Base-by-base conservation (phyloP, 1,284 basidiomycete genomes). In the Cerioporus squamosus region DNA sequence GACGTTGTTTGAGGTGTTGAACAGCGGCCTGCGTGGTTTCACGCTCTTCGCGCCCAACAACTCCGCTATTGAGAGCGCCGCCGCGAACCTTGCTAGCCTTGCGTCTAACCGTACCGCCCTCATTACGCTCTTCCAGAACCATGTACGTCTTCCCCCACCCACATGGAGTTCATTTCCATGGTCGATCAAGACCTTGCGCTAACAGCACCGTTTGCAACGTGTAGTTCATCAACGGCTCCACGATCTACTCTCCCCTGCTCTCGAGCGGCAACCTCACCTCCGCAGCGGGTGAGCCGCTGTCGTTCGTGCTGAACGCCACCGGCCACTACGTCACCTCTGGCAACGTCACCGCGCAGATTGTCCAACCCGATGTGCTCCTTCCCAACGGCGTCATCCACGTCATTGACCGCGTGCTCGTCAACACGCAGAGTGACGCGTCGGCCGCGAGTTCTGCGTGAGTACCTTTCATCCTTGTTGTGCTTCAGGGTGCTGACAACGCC, bases 311-410 rank as follows among this genome's bases (percentile, higher is more conserved):
- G 60, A 92, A 92, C 72, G 74, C 75, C 1, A 81, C 85, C 1
- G 91, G 91, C 2, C 74, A 79, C 0, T 93, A 77, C 69, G 83
- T 93, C 55, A 79, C 74, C 22, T 79, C 75, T 12, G 82, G 81
- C 26, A 81, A 81, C 39, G 74, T 80, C 9, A 81, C 80, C 17
- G 88, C 87, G 9, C 74, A 74, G 62, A 85, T 94, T 66, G 69
- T 88, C 23, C 76, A 79, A 53, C 74, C 84, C 23, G 89, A 94
- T 69, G 78, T 92, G 8, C 77, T 93, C 63, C 73, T 85, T 24
- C 70, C 78, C 29, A 93, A 93, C 65, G 91, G 91, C 57, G 91
- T 93, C 23, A 68, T 91, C 7, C 89, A 93, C 70, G 72, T 90
- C 50, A 84, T 93, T 61, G 82, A 91, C 70, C 65, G 71, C 2